Evolutionary conservation across 805 yeast species (phyloP), one percentile per base, ranked within the genome.

Genomic region (Nakazawaea molendinolei): DNA sequence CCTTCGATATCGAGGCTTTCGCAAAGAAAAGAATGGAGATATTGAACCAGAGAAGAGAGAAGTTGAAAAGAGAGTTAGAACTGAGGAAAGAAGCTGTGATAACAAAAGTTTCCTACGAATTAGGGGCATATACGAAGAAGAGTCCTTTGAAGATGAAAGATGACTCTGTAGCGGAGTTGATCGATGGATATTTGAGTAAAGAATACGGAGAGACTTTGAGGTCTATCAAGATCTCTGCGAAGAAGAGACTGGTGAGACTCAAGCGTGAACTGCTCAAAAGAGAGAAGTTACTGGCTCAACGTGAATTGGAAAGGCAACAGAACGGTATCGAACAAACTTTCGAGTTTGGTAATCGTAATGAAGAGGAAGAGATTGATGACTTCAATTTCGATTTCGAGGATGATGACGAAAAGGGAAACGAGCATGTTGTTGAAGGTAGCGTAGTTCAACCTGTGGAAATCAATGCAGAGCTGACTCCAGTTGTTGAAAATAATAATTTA

Each of bases 1-100:
- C 50, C 10, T 72, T 79, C 43, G 79, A 81, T 54, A 64, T 83
- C 26, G 73, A 65, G 10, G 74, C 60, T 27, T 78, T 76, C 51
- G 78, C 86, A 0, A 54, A 61, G 16, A 65, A 65, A 25, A 59
- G 86, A 35, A 44, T 65, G 13, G 52, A 49, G 7, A 44, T 59
- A 12, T 53, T 73, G 4, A 43, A 61, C 50, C 34, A 54, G 50
- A 43, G 65, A 50, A 38, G 54, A 40, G 39, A 40, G 42, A 44
- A 50, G 38, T 57, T 59, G 44, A 66, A 61, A 31, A 44, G 43
- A 40, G 59, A 53, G 34, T 55, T 55, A 41, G 51, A 51, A 23
- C 46, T 41, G 33, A 59, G 65, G 39, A 43, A 41, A 28, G 47
- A 46, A 41, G 57, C 52, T 35, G 58, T 54, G 44, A 69, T 45